These are phyloP conservation scores for Teunomyces lycoperdinae DNA, from an alignment of 805 yeast species.

Conservation along the genomic window DNA sequence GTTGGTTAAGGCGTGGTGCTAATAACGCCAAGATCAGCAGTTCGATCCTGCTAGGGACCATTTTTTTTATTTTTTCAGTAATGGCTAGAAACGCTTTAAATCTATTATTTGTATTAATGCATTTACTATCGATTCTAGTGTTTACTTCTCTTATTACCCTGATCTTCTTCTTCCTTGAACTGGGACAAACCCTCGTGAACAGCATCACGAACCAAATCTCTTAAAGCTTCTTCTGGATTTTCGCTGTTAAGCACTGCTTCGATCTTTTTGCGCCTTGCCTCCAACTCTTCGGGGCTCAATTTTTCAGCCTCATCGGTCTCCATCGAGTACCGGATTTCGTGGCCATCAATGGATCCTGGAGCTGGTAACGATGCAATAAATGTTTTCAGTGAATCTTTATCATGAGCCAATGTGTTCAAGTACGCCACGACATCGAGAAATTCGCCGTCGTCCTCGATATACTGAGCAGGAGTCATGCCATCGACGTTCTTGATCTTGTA, in stretches of 20 bases:
- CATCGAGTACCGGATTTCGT: slow-evolving; percentile 57
- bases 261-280: slow-evolving; percentile 59
- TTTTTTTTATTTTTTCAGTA: background rate
- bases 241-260: slow-evolving; percentile 75
- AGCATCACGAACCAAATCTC: slow-evolving; percentile 62
- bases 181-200: slow-evolving; percentile 54
- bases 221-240: slow-evolving; percentile 75
- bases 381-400: slow-evolving; percentile 10
- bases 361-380: slow-evolving; percentile 29
- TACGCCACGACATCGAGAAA: slow-evolving; percentile 74
- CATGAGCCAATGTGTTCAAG: slow-evolving; percentile 44
- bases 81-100: background rate
- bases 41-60: slow-evolving; percentile 64
- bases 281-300: slow-evolving; percentile 41
- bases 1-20: slow-evolving; percentile 55
- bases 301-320: slow-evolving; percentile 43
- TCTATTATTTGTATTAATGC: background rate
- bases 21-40: slow-evolving; percentile 69
- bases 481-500: slow-evolving; percentile 62
- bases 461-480: slow-evolving; percentile 70
- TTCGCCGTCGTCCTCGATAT: slow-evolving; percentile 81
- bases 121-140: no score
- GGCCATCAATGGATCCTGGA: slow-evolving; percentile 41
- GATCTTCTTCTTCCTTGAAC: slow-evolving; percentile 23
- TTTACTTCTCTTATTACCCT: slow-evolving; percentile 14